Base-by-base conservation (phyloP, 2,329 filamentous ascomycete genomes). In the Sporothrix phasma region DNA sequence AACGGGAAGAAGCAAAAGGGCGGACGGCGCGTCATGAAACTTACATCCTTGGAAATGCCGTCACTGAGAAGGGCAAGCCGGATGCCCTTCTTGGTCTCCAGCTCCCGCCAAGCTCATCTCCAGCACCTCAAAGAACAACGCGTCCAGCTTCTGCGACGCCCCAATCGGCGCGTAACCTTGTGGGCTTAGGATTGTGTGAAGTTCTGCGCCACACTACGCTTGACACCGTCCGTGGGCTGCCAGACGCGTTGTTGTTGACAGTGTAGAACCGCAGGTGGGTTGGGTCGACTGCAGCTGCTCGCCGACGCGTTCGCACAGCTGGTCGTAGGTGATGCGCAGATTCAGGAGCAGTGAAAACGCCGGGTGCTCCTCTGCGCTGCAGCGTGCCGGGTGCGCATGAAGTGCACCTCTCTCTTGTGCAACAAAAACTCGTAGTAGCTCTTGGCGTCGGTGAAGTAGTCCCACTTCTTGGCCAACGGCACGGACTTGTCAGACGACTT, bases 241-340 rank as follows among this genome's bases (percentile, higher is more conserved):
- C 89, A 17, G 84, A 89, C 24, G 84, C 84, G 37, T 67, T 68
- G 17, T 83, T 79, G 71, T 92, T 91, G 66, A 96, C 88, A 0
- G 92, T 95, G 70, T 89, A 94, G 74, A 99, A 95, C 46, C 94
- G 90, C 53, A 99, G 76, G 75, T 99, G 92, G 3, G 91, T 96
- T 0, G 89, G 83, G 6, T 94, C 88, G 1, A 92, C 85, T 84
- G 81, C 19, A 99, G 78, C 65, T 89, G 80, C 67, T 91, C 85
- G 5, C 86, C 94, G 62, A 97, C 90, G 72, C 91, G 92, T 69
- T 89, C 86, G 5, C 91, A 85, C 64, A 97, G 82, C 68, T 89
- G 87, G 68, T 97, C 93, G 73, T 99, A 99, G 4, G 82, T 88
- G 77, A 95, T 90, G 77, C 94, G 96, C 66, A 88, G 87, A 73